Conservation (phyloP, 768 basidiomycete species). For the Xerocomellus dryophilus region DNA sequence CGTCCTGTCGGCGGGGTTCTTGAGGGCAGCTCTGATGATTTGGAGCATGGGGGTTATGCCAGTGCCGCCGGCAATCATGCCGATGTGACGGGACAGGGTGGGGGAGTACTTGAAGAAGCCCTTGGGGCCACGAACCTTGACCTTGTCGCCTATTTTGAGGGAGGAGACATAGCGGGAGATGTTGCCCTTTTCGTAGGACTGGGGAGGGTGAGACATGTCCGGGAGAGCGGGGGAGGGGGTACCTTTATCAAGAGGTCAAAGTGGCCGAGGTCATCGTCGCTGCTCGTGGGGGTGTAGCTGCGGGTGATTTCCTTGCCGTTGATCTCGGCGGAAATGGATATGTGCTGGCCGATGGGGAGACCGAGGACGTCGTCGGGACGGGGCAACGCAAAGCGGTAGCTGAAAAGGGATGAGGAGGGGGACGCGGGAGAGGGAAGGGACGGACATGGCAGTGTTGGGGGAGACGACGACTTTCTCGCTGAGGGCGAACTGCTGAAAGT, state of each 20-base stretch:
- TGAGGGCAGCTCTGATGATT: constrained; percentile 90
- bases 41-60: constrained; percentile 99
- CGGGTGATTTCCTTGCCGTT: constrained; percentile 87
- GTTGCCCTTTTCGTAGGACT: constrained; percentile 98
- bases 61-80: constrained; percentile 98
- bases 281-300: constrained; percentile 94
- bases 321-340: constrained; percentile 86
- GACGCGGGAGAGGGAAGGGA: constrained; percentile 3
- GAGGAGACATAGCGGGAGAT: constrained; percentile 83
- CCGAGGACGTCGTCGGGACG: constrained; percentile 75
- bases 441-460: constrained; percentile 93
- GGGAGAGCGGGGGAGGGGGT: constrained; percentile 7
- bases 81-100: constrained; percentile 69
- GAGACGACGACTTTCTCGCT: constrained; percentile 80
- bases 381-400: constrained; percentile 90
- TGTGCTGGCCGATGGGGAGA: constrained; percentile 95
- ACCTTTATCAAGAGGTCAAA: constrained; percentile 99
- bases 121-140: constrained; percentile 94
- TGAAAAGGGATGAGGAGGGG: constrained; percentile 29
- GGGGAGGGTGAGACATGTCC: not conserved
- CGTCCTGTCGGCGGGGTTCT: constrained; percentile 84
- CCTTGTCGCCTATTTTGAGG: constrained; percentile 82
- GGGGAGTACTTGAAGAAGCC: constrained; percentile 88
- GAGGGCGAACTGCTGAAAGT: constrained; percentile 83
- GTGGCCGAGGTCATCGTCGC: constrained; percentile 87